Conservation (phyloP, 176 grass and related monocot genomes). For the Oropetium thomaeum region DNA sequence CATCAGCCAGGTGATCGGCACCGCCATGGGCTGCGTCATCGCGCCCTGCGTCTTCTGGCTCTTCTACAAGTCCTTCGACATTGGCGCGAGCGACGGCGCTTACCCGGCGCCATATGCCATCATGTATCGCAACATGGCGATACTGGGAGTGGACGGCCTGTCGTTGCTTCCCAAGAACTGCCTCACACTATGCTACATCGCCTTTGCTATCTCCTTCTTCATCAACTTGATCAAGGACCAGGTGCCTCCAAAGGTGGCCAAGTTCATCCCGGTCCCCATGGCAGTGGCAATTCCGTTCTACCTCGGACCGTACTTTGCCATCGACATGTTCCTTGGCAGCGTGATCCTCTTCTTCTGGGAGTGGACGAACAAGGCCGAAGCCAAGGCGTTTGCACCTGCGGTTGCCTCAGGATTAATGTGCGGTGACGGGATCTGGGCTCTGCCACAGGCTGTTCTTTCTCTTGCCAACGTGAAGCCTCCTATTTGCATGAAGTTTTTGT, state of each 20-base stretch:
- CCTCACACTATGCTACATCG: slow-evolving; percentile 43
- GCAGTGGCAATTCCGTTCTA: slow-evolving; percentile 65
- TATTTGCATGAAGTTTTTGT: slow-evolving; percentile 72
- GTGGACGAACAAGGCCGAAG: slow-evolving; percentile 43
- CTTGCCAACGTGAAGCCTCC: slow-evolving; percentile 54
- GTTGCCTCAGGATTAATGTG: slow-evolving; percentile 58
- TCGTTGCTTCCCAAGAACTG: slow-evolving; percentile 44
- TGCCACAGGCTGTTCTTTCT: slow-evolving; percentile 51
- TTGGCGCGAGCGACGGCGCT: slow-evolving; percentile 20
- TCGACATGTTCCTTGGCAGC: slow-evolving; percentile 56
- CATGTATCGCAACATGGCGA: slow-evolving; percentile 63
- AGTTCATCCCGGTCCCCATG: slow-evolving; percentile 55
- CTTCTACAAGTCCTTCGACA: slow-evolving; percentile 57
- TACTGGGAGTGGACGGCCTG: slow-evolving; percentile 50
- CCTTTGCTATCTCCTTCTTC: slow-evolving; percentile 27
- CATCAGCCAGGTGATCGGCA: slow-evolving; percentile 68
- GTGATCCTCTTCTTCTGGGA: slow-evolving; percentile 48
- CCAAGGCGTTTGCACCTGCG: slow-evolving; percentile 35
- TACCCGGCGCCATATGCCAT: slow-evolving; percentile 59
- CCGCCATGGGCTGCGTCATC: slow-evolving; percentile 58
- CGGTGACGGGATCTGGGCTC: slow-evolving; percentile 52
- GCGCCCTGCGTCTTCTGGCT: slow-evolving; percentile 60
- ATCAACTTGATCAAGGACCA: slow-evolving; percentile 44
- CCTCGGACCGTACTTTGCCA: slow-evolving; percentile 49
- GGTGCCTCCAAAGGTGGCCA: slow-evolving; percentile 32